Evolutionary conservation across 139 green algal genomes (phyloP).

Genomic region (Diplosphaera chodatii): DNA sequence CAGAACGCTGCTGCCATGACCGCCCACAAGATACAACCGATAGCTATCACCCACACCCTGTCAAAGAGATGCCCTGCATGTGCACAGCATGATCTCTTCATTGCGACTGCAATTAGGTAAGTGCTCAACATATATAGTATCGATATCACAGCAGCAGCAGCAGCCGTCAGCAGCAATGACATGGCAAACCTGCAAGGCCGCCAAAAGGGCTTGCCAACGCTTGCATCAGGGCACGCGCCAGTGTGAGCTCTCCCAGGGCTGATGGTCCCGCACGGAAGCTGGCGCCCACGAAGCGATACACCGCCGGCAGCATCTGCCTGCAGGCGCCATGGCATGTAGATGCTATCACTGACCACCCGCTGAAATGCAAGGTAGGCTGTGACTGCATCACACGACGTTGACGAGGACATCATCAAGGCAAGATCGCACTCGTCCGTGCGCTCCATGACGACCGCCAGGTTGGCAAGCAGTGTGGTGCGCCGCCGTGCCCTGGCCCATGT

Average conservation of each 20-base stretch:
- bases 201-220: slow-evolving; percentile 42
- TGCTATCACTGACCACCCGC: too few relatives aligned
- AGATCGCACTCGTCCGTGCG: slow-evolving; percentile 40
- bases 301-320: slow-evolving; percentile 57
- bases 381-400: too few relatives aligned
- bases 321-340: too few relatives aligned
- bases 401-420: too few relatives aligned
- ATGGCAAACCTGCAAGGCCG: slow-evolving; percentile 39
- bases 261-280: slow-evolving; percentile 54
- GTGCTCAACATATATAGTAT: too few relatives aligned
- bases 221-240: slow-evolving; percentile 61
- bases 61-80: slow-evolving; percentile 34
- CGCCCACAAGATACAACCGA: slow-evolving; percentile 66
- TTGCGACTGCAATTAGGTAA: too few relatives aligned
- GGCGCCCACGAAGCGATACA: slow-evolving; percentile 63
- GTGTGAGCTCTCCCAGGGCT: slow-evolving; percentile 60
- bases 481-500: too few relatives aligned
- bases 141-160: too few relatives aligned
- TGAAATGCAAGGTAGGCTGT: too few relatives aligned
- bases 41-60: slow-evolving; percentile 44
- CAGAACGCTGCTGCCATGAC: slow-evolving; percentile 57
- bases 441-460: slow-evolving; percentile 63
- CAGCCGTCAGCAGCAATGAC: too few relatives aligned
- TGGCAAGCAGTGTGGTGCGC: slow-evolving; percentile 46
- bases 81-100: neutral